Evolutionary conservation across 306 rosid genomes (phyloP), one percentile per base, ranked within the genome.

Genomic region (Echinosophora koreensis): DNA sequence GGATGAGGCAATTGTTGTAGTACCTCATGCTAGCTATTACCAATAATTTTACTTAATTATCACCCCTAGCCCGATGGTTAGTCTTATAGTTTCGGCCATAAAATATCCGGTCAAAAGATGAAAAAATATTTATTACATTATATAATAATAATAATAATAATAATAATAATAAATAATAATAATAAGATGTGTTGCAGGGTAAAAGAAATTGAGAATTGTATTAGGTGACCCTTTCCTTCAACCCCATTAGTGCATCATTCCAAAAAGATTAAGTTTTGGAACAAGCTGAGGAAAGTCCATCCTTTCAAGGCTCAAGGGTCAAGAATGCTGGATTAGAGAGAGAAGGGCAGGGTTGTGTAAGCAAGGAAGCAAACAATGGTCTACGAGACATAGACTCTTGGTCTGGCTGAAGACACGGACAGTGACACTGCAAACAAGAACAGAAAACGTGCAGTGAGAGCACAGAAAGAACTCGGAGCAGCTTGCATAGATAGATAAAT

Each of bases 371-470:
- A 82, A 69, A 55, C 56, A 78, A 75, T 42, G 81, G 86, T 77
- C 46, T 73, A 50, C 2, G 16, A 81, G 85, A 84, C 78, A 81
- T 46, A 68, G 82, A 78, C 75, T 41, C 32, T 17, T 66, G 84
- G 57, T 63, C 41, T 42, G 63, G 83, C 49, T 68, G 72, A 63
- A 73, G 86, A 73, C 64, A 60, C 61, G 73, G 74, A 84, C 74
- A 57, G 79, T 37, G 79, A 68, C 87, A 57, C 79, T 61, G 69
- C 72, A 73, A 46, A 79, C 66, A 77, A 42, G 80, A 79, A 83
- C 71, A 85, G 83, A 79, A 79, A 79, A 87, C 84, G 86, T 77
- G 80, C 78, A 55, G 82, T 76, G 83, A 81, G 84, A 41, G 70
- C 35, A 50, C 86, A 67, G 66, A 64, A 64, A 69, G 55, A 71